Conservation (phyloP, 148 eudicot species). For the Nepenthes gracilis region DNA sequence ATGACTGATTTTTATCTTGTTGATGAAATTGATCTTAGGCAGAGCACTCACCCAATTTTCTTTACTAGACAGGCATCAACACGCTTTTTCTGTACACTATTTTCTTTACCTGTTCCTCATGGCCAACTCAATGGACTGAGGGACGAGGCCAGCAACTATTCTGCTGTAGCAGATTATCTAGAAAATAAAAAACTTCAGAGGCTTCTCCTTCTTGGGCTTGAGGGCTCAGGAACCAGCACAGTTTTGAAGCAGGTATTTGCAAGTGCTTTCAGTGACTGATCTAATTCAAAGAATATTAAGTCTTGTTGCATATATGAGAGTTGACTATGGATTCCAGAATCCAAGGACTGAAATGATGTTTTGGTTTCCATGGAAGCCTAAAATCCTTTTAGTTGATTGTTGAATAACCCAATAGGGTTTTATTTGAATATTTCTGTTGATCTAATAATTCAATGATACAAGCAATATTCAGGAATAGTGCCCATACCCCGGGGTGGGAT, state of each 20-base stretch:
- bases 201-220: constrained; percentile 78
- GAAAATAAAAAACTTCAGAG: constrained; percentile 71
- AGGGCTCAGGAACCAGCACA: constrained; percentile 95
- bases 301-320: neutral
- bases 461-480: too few relatives aligned
- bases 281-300: neutral
- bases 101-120: constrained; percentile 89
- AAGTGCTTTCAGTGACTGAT: constrained; percentile 4
- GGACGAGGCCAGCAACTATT: constrained; percentile 77
- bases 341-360: neutral
- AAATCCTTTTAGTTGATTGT: neutral
- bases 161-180: constrained; percentile 62
- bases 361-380: neutral
- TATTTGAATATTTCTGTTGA: too few relatives aligned
- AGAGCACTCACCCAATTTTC: constrained; percentile 8
- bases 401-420: neutral
- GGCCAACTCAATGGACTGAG: constrained; percentile 66
- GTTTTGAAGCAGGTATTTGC: constrained; percentile 88
- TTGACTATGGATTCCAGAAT: neutral
- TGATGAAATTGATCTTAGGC: neutral
- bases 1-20: neutral
- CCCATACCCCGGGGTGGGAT: too few relatives aligned
- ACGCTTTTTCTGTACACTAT: constrained; percentile 61
- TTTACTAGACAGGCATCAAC: constrained; percentile 65
- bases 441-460: too few relatives aligned